These are phyloP conservation scores for Colletotrichum orchidophilum DNA, from an alignment of 2,329 filamentous ascomycete species.

Conservation along the genomic window DNA sequence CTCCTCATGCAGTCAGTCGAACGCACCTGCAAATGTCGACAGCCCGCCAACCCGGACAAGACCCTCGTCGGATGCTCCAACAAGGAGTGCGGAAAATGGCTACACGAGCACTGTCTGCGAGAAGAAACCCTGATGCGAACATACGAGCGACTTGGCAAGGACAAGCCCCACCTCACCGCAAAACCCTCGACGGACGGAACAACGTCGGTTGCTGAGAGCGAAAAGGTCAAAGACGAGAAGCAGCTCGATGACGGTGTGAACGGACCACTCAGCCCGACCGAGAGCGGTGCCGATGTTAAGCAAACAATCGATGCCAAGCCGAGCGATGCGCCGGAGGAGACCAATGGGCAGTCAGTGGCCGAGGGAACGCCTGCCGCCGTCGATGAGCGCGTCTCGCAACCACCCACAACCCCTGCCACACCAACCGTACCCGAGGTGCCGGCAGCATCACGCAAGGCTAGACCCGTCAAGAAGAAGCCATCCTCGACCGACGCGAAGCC, in stretches of 20 bases:
- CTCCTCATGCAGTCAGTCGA: conserved; percentile 56
- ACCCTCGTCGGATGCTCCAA: conserved; percentile 67
- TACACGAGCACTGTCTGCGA: conserved; percentile 71
- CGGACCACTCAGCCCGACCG: conserved; percentile 59
- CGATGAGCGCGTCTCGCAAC: conserved; percentile 35
- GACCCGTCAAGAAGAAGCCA: conserved; percentile 43
- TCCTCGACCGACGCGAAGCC: conserved; percentile 52
- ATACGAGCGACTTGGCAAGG: conserved; percentile 59
- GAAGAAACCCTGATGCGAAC: conserved; percentile 62
- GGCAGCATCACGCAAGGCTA: conserved; percentile 36
- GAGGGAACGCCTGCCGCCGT: conserved; percentile 33
- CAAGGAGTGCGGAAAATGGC: conserved; percentile 65
- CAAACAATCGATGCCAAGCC: conserved; percentile 64
- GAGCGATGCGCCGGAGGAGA: conserved; percentile 51
- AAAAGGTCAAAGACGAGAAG: conserved; percentile 42
- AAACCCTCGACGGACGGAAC: conserved; percentile 36
- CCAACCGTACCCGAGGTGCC: conserved; percentile 10
- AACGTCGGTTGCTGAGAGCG: conserved; percentile 42
- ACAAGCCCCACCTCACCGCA: conserved; percentile 57
- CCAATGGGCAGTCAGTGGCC: conserved; percentile 47
- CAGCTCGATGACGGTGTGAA: conserved; percentile 27
- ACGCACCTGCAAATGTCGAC: conserved; percentile 66
- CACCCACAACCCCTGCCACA: conserved; percentile 36
- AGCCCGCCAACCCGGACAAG: conserved; percentile 70
- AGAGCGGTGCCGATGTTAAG: conserved; percentile 59